Base-by-base conservation (phyloP, 768 basidiomycete species). In the Cyclocybe cylindracea region DNA sequence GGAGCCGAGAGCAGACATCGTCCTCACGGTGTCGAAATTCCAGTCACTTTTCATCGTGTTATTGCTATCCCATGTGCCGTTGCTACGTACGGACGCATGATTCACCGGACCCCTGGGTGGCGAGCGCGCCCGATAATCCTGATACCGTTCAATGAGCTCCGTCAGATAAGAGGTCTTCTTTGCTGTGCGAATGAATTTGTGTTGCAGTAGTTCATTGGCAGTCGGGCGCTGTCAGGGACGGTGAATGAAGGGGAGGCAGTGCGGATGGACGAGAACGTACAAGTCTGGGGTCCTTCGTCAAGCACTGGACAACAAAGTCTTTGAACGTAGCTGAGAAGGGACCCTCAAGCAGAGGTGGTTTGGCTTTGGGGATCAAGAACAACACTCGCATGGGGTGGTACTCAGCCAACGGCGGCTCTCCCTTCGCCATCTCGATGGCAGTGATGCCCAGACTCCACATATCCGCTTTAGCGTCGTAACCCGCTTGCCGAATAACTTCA, bases 361-460 rank as follows among this genome's bases (percentile, higher is more conserved):
- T 92, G 13, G 95, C 94, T 72, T 98, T 97, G 2, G 97, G 97
- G 56, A 98, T 99, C 43, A 98, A 78, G 76, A 98, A 98, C 48
- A 99, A 78, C 1, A 99, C 96, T 29, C 97, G 84, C 97, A 98
- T 98, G 0, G 95, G 97, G 63, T 98, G 97, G 67, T 98, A 96
- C 67, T 98, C 96, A 4, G 93, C 90, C 50, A 98, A 71, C 7
- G 97, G 97, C 0, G 97, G 97, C 62, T 98, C 94, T 39, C 97
- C 97, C 61, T 91, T 93, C 2, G 96, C 95, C 87, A 99, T 88
- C 75, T 98, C 96, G 44, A 98, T 97, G 48, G 94, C 94, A 1
- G 96, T 98, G 67, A 99, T 99, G 16, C 96, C 96, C 45, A 98
- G 74, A 66, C 91, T 94, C 96, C 96, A 98, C 78, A 98, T 87